Base-by-base conservation (phyloP, 2,329 filamentous ascomycete species). In the Claviceps sorghi region DNA sequence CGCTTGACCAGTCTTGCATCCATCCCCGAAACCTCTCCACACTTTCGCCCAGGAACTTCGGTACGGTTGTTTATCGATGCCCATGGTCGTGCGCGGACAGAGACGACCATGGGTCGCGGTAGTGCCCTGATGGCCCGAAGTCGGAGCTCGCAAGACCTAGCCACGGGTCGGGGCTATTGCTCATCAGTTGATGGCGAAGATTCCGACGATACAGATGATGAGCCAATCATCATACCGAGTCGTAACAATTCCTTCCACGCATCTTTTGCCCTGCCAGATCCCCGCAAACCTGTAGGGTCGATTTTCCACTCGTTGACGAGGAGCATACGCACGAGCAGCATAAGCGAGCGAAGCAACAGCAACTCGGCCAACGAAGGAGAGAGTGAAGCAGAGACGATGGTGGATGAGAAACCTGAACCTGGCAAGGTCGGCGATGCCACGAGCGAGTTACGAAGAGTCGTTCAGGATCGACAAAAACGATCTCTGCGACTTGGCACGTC, bases 51-150 rank as follows among this genome's bases (percentile, higher is more conserved):
- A 40, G 71, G 76, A 42, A 75, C 78, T 1, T 75, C 79, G 43
- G 78, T 83, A 7, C 79, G 76, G 58, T 80, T 84, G 55, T 80
- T 73, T 17, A 82, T 84, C 55, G 80, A 83, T 59, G 71, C 77
- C n/a, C 74, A 75, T 51, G 80, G 80, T 22, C 72, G 78, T 52
- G 78, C 78, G 15, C 71, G 74, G 34, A 76, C 78, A 9, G 76
- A 80, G 56, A 75, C 75, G 1, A 75, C 73, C 1, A 62, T 72
- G 10, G 65, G 68, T 19, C 66, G 69, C 9, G 65, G 68, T 5
- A 53, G 55, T 58, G 62, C 57, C 30, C 48, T 55, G 42, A 58
- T 67, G 22, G 58, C 58, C 30, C 58, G 64, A 53, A 61, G 60
- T 54, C 61, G 59, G 51, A 61, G 60, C 49, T 62, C 62, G 26